phyloP scores from a whole-genome alignment of 2,329 filamentous ascomycete species.

The Hypoxylon sp. region DNA sequence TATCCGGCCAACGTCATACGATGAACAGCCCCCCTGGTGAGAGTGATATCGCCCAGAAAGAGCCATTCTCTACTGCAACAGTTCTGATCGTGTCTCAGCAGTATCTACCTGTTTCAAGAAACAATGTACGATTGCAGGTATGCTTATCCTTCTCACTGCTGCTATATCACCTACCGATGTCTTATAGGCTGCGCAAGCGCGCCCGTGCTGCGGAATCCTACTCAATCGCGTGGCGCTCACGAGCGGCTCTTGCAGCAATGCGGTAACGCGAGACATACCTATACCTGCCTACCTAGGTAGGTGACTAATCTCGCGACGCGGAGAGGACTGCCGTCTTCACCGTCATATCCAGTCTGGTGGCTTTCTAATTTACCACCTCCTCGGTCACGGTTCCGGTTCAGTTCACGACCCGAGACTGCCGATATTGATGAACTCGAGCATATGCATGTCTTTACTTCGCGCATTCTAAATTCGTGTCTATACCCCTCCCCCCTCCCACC shows the following conservation, averaged over 20 bases:
- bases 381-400: conserved; percentile 15
- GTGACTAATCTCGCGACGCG: conserved; percentile 17
- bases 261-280: conserved; percentile 25
- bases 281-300: neutral
- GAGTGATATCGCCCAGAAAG: conserved; percentile 31
- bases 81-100: conserved; percentile 29
- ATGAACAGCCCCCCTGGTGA: conserved; percentile 34
- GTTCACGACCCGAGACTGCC: conserved; percentile 30
- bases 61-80: conserved; percentile 10
- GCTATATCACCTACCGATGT: conserved; percentile 20
- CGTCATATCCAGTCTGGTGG: conserved; percentile 26
- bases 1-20: conserved; percentile 19
- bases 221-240: conserved; percentile 35
- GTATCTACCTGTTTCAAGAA: conserved; percentile 21
- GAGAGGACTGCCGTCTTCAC: conserved; percentile 16
- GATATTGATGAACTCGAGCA: conserved; percentile 15
- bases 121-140: conserved; percentile 12
- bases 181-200: conserved; percentile 33
- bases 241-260: conserved; percentile 23
- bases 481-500: conserved; percentile 12
- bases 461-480: conserved; percentile 20
- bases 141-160: neutral
- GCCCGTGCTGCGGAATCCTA: conserved; percentile 31
- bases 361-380: neutral
- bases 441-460: conserved; percentile 20